Evolutionary conservation across 371 early-diverging fungal species (phyloP), one percentile per base, ranked within the genome.

Genomic region (Phascolomyces articulosus): DNA sequence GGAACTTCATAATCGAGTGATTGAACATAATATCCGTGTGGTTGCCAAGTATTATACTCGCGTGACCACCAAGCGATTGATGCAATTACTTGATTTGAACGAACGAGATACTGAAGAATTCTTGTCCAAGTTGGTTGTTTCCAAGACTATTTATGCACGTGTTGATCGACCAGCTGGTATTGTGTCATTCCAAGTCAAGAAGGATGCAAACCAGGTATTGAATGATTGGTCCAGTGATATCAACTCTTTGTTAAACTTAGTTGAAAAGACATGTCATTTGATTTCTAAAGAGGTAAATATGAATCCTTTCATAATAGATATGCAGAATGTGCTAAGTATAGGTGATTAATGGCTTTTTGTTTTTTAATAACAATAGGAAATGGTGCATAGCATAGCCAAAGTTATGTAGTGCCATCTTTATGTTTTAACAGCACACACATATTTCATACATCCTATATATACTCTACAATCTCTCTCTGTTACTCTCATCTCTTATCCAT

Each of bases 21-120:
- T 95, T 65, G 99, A 98, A 73, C 99, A 98, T 90, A 98, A 98
- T 73, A 92, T 98, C 67, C 94, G 98, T 11, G 97, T 98, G 3
- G 86, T 98, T 68, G 94, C 96, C 48, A 93, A 93, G 73, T 98
- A 97, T 76, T 98, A 98, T 75, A 91, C 91, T 23, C 89, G 95
- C 40, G 92, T 97, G 54, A 87, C 93, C 9, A 87, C 90, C 44
- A 86, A 87, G 75, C 87, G 81, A 58, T 69, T 80, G 62, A 77
- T 78, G 29, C 81, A 79, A 57, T 64, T 81, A 16, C 64, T 80
- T 54, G 84, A 84, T 68, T 63, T 80, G 67, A 80, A 70, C 24
- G 79, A 80, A 57, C 75, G 75, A 64, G 95, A 96, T 48, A 84
- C 95, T 20, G 98, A 98, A 76, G 91, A 90, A 40, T 94, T 94